A percentile compares a stretch with the other conserved stretches of the same genome.
Evolutionary conservation across 768 basidiomycete genomes (phyloP).

Genomic region (Calocybe indica): DNA sequence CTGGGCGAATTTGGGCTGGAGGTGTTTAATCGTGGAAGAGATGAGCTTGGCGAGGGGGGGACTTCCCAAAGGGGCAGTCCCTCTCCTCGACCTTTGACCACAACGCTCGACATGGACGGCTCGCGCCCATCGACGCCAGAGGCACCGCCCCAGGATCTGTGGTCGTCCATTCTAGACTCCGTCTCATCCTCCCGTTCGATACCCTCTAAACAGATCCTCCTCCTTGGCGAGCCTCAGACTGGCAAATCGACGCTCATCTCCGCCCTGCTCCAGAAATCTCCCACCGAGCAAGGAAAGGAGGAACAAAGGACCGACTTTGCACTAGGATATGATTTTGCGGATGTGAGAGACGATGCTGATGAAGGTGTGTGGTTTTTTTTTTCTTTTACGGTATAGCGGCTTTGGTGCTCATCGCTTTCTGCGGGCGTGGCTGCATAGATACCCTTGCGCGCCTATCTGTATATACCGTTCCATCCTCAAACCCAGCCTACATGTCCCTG

Average conservation of each 20-base stretch:
- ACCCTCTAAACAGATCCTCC: constrained; percentile 80
- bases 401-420: background rate
- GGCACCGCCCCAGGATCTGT: constrained; percentile 75
- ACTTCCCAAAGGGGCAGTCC: background rate
- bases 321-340: constrained; percentile 88
- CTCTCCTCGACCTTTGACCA: background rate
- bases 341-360: constrained; percentile 88
- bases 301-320: constrained; percentile 71
- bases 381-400: background rate
- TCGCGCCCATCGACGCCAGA: constrained; percentile 67
- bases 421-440: constrained; percentile 40
- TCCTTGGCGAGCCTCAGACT: constrained; percentile 74
- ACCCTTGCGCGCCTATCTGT: constrained; percentile 85
- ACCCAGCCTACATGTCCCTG: constrained; percentile 62
- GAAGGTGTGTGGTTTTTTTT: constrained; percentile 57
- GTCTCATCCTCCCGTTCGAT: constrained; percentile 77
- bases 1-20: background rate
- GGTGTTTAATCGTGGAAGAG: constrained; percentile 1
- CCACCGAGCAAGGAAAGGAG: constrained; percentile 49
- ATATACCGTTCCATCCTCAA: constrained; percentile 82
- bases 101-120: constrained; percentile 25
- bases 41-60: background rate
- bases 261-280: constrained; percentile 64
- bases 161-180: constrained; percentile 89
- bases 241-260: constrained; percentile 76